Evolutionary conservation across 768 basidiomycete species (phyloP).

Genomic region (Boletus rubroflammeus): DNA sequence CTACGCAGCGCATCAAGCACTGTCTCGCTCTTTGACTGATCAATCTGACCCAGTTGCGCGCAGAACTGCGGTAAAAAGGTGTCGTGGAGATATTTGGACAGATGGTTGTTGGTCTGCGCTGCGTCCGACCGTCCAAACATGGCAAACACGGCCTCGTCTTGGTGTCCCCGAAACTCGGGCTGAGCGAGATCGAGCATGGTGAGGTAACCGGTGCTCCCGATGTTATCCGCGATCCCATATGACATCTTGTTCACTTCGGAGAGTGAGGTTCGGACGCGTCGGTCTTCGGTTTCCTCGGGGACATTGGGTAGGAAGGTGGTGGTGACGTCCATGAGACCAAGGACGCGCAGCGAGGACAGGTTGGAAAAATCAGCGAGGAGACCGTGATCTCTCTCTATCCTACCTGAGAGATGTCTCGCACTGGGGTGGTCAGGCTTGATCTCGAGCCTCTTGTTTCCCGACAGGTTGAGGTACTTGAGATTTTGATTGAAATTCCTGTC

Average conservation of each 20-base stretch:
- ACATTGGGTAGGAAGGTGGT: constrained; percentile 61
- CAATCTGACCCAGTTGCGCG: constrained; percentile 47
- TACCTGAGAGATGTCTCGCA: constrained; percentile 28
- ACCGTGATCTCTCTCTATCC: constrained; percentile 27
- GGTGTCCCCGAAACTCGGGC: constrained; percentile 70
- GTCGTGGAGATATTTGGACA: constrained; percentile 84
- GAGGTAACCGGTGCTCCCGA: constrained; percentile 75
- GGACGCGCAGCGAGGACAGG: constrained; percentile 79
- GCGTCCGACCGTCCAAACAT: constrained; percentile 85
- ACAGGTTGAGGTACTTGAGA: constrained; percentile 91
- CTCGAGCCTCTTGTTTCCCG: constrained; percentile 94
- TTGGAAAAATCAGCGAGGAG: constrained; percentile 80
- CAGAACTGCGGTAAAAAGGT: constrained; percentile 65
- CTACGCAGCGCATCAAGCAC: constrained; percentile 78
- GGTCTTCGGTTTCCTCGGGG: constrained; percentile 81
- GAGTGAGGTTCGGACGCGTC: constrained; percentile 87
- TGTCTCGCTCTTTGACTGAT: constrained; percentile 43
- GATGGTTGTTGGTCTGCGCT: constrained; percentile 53
- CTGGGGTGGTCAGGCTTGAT: constrained; percentile 71
- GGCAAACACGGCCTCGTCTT: constrained; percentile 87
- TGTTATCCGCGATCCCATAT: constrained; percentile 93
- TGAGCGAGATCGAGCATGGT: constrained; percentile 93
- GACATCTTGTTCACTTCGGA: constrained; percentile 89
- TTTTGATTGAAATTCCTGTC: constrained; percentile 94
- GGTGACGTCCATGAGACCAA: constrained; percentile 97